Percentiles rank a stretch among this genome's conserved stretches.
phyloP scores from a whole-genome alignment of 2,329 filamentous ascomycete species.

The Cercospora zeina region DNA sequence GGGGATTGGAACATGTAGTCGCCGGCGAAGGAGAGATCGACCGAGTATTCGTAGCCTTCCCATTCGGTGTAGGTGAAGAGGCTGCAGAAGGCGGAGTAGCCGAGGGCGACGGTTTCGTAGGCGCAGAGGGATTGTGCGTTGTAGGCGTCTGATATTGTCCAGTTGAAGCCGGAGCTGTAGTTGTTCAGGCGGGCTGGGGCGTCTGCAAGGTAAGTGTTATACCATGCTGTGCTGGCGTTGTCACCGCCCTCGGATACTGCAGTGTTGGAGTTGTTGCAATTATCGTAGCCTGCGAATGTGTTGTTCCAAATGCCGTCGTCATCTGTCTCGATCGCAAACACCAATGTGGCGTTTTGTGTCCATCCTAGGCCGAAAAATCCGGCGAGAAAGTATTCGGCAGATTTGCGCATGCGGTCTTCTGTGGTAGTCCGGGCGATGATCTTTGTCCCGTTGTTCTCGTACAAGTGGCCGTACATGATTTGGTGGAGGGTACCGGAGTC shows the following conservation, averaged over 20 bases:
- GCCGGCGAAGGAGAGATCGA: conserved; percentile 65
- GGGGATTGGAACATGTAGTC: conserved; percentile 64
- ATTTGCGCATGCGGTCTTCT: conserved; percentile 75
- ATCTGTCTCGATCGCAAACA: conserved; percentile 62
- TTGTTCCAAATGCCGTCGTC: conserved; percentile 57
- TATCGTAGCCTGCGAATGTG: conserved; percentile 65
- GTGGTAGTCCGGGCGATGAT: conserved; percentile 73
- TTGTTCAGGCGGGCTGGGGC: conserved; percentile 61
- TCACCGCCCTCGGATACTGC: conserved; percentile 52
- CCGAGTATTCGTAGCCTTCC: conserved; percentile 65
- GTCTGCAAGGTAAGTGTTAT: conserved; percentile 63
- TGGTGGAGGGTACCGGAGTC: conserved; percentile 66
- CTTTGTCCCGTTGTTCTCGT: conserved; percentile 67
- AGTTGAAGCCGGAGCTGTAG: conserved; percentile 50
- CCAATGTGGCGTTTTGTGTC: conserved; percentile 50
- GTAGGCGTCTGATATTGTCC: conserved; percentile 63
- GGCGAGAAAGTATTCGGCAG: conserved; percentile 74
- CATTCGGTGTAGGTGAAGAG: conserved; percentile 76
- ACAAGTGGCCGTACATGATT: conserved; percentile 70
- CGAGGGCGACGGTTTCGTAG: conserved; percentile 75
- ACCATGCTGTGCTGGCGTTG: conserved; percentile 61
- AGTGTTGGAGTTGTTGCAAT: conserved; percentile 63
- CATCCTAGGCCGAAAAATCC: conserved; percentile 77
- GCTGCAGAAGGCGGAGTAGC: conserved; percentile 71
- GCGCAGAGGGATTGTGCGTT: conserved; percentile 71